A percentile compares a stretch with the other conserved stretches of the same genome.
phyloP scores from a whole-genome alignment of 2,329 filamentous ascomycete genomes.

The Ceratocystis lukuohia region DNA sequence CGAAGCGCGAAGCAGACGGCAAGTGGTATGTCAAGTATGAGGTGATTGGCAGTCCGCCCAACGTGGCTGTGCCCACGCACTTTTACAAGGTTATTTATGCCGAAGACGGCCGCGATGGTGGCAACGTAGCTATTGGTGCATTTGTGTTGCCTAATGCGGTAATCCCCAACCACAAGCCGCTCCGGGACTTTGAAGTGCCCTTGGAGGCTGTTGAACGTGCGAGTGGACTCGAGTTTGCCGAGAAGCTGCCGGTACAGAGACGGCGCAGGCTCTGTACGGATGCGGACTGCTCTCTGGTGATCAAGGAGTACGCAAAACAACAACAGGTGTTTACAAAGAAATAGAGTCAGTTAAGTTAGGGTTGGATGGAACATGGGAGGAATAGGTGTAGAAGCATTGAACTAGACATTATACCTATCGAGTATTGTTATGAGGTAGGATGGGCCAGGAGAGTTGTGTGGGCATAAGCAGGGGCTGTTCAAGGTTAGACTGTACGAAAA shows the following conservation, averaged over 20 bases:
- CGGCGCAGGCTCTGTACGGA: conserved; percentile 75
- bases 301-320: conserved; percentile 60
- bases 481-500: too few relatives aligned
- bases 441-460: background rate
- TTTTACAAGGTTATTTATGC: conserved; percentile 99
- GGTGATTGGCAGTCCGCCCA: conserved; percentile 85
- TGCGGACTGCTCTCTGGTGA: conserved; percentile 66
- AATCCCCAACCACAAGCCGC: conserved; percentile 75
- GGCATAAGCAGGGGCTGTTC: background rate
- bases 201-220: conserved; percentile 85
- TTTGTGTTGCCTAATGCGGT: conserved; percentile 88
- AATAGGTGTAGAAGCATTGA: background rate
- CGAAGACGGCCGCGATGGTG: conserved; percentile 58
- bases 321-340: conserved; percentile 45
- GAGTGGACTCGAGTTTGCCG: conserved; percentile 80
- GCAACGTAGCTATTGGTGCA: conserved; percentile 76
- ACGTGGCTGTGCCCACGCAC: conserved; percentile 90
- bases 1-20: conserved; percentile 68
- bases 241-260: conserved; percentile 58
- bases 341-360: background rate
- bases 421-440: background rate
- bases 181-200: conserved; percentile 88
- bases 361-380: background rate
- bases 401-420: conserved; percentile 6
- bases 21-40: conserved; percentile 97